phyloP scores from a whole-genome alignment of 768 basidiomycete genomes.

The Galerina sulciceps region DNA sequence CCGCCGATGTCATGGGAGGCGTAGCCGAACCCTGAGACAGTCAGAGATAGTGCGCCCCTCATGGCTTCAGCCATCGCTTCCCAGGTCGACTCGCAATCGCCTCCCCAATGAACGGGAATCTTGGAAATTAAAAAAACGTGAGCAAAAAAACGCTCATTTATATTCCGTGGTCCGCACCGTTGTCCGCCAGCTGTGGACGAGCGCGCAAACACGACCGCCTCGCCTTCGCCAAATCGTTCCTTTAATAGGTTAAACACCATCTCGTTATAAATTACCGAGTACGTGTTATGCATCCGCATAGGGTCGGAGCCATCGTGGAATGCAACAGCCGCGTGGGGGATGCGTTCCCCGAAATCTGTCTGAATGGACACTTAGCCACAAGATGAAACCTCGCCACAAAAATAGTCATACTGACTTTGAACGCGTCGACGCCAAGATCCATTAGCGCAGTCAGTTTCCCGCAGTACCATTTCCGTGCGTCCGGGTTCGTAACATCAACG shows the following conservation, averaged over 20 bases:
- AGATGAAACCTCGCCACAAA: neutral
- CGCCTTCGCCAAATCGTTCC: slow-evolving; percentile 60
- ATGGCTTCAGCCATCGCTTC: slow-evolving; percentile 81
- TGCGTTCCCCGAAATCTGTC: slow-evolving; percentile 82
- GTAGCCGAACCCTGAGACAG: slow-evolving; percentile 71
- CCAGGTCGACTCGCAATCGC: slow-evolving; percentile 78
- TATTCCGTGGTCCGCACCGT: slow-evolving; percentile 36
- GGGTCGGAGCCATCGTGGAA: slow-evolving; percentile 75
- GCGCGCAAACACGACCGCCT: slow-evolving; percentile 73
- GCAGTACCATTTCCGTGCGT: slow-evolving; percentile 58
- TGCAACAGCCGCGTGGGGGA: slow-evolving; percentile 65
- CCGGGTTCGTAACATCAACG: slow-evolving; percentile 64
- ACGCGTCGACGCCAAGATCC: slow-evolving; percentile 57
- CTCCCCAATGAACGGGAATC: slow-evolving; percentile 65
- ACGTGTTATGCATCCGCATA: slow-evolving; percentile 73
- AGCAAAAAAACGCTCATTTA: neutral
- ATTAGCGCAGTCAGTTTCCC: slow-evolving; percentile 53
- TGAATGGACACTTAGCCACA: slow-evolving; percentile 22
- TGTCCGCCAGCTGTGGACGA: slow-evolving; percentile 74
- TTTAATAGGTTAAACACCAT: slow-evolving; percentile 67
- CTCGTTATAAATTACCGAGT: slow-evolving; percentile 71
- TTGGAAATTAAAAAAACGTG: slow-evolving; percentile 19
- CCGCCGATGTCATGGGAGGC: slow-evolving; percentile 80
- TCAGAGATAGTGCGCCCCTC: slow-evolving; percentile 68
- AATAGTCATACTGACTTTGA: slow-evolving; percentile 49